Conservation (phyloP, 352 stramenopile species). For the Phytophthora pini region DNA sequence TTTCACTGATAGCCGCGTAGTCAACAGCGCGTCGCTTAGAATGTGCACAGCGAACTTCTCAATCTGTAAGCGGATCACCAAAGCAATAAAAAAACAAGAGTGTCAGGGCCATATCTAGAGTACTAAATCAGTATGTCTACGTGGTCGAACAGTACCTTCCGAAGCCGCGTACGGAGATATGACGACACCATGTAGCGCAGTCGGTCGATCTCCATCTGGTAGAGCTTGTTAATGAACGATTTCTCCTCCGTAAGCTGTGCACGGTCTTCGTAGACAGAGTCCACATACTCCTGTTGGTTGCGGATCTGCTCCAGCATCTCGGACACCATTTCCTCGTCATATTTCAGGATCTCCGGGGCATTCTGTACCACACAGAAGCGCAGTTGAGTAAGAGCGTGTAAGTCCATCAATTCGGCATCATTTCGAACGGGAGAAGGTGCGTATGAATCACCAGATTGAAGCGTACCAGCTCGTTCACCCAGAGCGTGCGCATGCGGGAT, state of each 20-base stretch:
- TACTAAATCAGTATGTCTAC: neutral
- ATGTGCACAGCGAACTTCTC: conserved; percentile 78
- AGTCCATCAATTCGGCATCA: conserved; percentile 19
- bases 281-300: conserved; percentile 89
- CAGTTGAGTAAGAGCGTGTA: conserved; percentile 4
- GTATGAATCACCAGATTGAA: neutral
- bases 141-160: conserved; percentile 47
- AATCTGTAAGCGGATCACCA: conserved; percentile 46
- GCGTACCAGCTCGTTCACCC: conserved; percentile 86
- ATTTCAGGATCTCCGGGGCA: conserved; percentile 76
- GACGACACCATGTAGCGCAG: conserved; percentile 86
- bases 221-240: conserved; percentile 86
- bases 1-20: conserved; percentile 71
- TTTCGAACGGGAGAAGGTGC: conserved; percentile 6
- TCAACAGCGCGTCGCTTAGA: conserved; percentile 47
- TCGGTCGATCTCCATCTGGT: conserved; percentile 91
- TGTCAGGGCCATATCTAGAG: neutral
- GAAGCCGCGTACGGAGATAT: conserved; percentile 78
- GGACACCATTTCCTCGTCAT: conserved; percentile 78
- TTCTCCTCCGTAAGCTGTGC: conserved; percentile 73
- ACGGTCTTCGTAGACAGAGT: conserved; percentile 78
- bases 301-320: conserved; percentile 87
- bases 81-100: neutral
- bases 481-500: conserved; percentile 66
- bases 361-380: conserved; percentile 50